Conservation (phyloP, 2,329 filamentous ascomycete genomes). For the Fusarium napiforme region DNA sequence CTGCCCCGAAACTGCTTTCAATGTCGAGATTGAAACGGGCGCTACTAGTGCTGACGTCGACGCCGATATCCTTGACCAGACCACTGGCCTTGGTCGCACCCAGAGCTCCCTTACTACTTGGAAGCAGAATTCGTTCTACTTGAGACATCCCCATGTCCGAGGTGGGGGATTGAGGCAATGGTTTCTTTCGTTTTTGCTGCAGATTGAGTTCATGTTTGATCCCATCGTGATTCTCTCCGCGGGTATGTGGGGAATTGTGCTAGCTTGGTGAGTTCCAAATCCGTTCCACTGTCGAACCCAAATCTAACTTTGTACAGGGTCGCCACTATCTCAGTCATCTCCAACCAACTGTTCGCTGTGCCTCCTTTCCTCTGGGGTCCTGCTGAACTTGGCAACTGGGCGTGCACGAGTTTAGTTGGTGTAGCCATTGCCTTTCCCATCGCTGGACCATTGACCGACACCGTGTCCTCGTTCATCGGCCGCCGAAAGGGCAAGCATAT, state of each 20-base stretch:
- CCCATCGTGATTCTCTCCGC: not conserved
- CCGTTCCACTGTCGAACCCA: rapidly evolving
- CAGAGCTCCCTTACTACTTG: not conserved
- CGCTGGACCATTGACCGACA: not conserved
- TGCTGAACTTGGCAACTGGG: not conserved
- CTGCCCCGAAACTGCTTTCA: not conserved
- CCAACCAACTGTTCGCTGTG: not conserved
- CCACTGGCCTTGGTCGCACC: not conserved
- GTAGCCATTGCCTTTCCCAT: not conserved
- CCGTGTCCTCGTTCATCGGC: not conserved
- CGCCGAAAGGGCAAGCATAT: not conserved
- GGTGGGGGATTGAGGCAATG: not conserved
- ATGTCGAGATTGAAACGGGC: not conserved
- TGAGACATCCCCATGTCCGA: not conserved
- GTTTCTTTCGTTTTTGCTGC: not conserved
- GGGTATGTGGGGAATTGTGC: not conserved
- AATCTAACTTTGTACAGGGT: not conserved
- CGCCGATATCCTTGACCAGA: not conserved
- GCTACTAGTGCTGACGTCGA: not conserved
- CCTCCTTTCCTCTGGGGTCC: not conserved
- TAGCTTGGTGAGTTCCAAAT: not conserved
- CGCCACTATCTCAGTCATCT: not conserved
- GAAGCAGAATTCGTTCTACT: not conserved
- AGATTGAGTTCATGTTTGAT: not conserved
- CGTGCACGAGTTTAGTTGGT: not conserved